phyloP scores from a whole-genome alignment of 164 flowering plant species.

The Tinospora cordifolia region DNA sequence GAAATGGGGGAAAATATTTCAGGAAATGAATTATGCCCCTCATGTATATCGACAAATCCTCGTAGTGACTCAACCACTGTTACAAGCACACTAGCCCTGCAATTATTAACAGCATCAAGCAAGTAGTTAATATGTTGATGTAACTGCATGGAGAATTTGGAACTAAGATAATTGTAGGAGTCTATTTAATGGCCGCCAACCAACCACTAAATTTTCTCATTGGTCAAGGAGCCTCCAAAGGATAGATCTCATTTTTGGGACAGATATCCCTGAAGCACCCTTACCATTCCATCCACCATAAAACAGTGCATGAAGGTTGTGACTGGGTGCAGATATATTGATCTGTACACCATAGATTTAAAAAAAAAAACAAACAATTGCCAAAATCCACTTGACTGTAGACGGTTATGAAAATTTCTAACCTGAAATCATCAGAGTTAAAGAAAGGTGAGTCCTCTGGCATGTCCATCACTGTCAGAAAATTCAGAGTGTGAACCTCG shows the following conservation, averaged over 20 bases:
- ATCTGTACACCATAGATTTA: background rate
- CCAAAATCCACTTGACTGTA: background rate
- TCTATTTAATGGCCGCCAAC: background rate
- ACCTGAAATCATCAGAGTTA: constrained; percentile 77
- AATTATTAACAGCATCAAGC: constrained; percentile 5
- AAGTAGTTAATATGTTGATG: background rate
- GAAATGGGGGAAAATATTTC: constrained; percentile 70
- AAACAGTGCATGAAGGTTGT: background rate
- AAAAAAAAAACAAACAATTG: background rate
- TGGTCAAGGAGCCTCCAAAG: no score
- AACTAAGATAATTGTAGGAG: background rate
- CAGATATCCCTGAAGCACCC: no score
- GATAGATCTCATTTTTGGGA: no score
- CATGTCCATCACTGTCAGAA: constrained; percentile 51
- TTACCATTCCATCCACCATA: background rate
- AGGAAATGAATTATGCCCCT: constrained; percentile 64
- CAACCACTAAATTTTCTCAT: background rate
- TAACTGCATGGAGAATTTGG: background rate
- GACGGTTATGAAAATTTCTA: background rate
- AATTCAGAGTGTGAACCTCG: constrained; percentile 51
- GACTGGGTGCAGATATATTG: background rate
- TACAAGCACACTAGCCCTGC: constrained; percentile 69
- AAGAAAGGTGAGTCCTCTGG: constrained; percentile 65
- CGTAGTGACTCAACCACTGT: constrained; percentile 48
- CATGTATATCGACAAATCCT: constrained; percentile 53